Evolutionary conservation across 192 early-diverging fungal genomes (phyloP).

Genomic region (Coemansia sp.): DNA sequence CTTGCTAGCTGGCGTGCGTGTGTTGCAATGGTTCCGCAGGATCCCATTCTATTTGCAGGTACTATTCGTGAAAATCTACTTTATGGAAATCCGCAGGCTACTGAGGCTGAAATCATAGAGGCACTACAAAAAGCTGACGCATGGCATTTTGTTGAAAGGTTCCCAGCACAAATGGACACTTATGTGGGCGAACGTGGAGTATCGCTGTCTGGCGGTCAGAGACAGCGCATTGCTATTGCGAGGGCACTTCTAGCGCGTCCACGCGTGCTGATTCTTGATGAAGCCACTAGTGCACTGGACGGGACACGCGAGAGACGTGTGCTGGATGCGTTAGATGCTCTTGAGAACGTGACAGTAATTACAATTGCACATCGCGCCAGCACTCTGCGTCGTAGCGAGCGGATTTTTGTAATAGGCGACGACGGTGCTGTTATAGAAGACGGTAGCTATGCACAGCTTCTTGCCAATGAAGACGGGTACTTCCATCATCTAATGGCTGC

Average conservation of each 20-base stretch:
- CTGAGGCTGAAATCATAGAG: conserved; percentile 65
- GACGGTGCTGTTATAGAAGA: conserved; percentile 63
- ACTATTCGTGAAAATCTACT: conserved; percentile 71
- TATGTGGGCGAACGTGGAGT: conserved; percentile 83
- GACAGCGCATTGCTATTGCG: conserved; percentile 71
- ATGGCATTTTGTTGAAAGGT: conserved; percentile 66
- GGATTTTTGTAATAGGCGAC: conserved; percentile 63
- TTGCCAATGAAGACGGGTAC: conserved; percentile 59
- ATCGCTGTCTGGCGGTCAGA: conserved; percentile 63
- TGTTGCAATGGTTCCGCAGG: conserved; percentile 69
- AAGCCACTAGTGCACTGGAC: conserved; percentile 77
- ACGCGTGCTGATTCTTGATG: conserved; percentile 71
- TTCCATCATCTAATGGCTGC: conserved; percentile 49
- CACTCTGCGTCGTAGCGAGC: conserved; percentile 75
- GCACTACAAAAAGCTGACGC: conserved; percentile 52
- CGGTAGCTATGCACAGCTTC: conserved; percentile 67
- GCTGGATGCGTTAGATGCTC: conserved; percentile 35
- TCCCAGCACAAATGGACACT: conserved; percentile 80
- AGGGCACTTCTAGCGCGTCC: conserved; percentile 78
- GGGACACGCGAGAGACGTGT: conserved; percentile 66
- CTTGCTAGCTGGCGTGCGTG: conserved; percentile 62
- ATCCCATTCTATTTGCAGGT: conserved; percentile 69
- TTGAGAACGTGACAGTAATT: conserved; percentile 65
- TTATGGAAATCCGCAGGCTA: conserved; percentile 63
- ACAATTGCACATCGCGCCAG: conserved; percentile 74